Evolutionary conservation across 371 early-diverging fungal species (phyloP).

Genomic region (Syncephalis plumigaleata): DNA sequence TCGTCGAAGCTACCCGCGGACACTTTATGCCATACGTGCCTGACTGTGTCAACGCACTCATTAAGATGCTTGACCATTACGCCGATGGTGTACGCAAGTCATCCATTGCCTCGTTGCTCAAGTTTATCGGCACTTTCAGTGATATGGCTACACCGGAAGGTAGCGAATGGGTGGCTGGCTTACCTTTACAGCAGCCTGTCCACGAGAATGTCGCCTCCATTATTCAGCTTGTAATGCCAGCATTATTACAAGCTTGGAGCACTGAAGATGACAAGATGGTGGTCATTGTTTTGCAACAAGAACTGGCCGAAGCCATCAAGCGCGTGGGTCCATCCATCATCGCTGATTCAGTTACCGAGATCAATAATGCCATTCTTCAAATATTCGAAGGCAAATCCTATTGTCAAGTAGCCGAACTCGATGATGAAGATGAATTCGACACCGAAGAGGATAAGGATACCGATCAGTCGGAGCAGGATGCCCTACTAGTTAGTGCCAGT

Average conservation of each 20-base stretch:
- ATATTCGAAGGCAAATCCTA: conserved; percentile 64
- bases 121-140: conserved; percentile 59
- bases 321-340: conserved; percentile 62
- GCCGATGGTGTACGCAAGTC: conserved; percentile 73
- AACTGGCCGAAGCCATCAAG: conserved; percentile 44
- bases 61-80: conserved; percentile 43
- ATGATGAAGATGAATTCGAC: conserved; percentile 47
- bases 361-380: conserved; percentile 35
- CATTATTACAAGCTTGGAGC: conserved; percentile 44
- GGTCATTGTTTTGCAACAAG: conserved; percentile 54
- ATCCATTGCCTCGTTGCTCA: conserved; percentile 44
- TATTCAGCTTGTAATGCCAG: conserved; percentile 43
- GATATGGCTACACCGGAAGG: conserved; percentile 30
- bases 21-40: conserved; percentile 79
- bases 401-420: conserved; percentile 55
- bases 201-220: conserved; percentile 57
- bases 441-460: conserved; percentile 54
- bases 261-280: conserved; percentile 77
- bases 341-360: conserved; percentile 35
- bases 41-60: conserved; percentile 35
- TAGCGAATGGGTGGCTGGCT: conserved; percentile 47
- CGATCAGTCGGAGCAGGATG: conserved; percentile 71
- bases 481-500: conserved; percentile 57
- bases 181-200: conserved; percentile 42
- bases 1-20: conserved; percentile 55